Conservation (phyloP, 192 early-diverging fungal genomes). For the Neocallimastix lanati region DNA sequence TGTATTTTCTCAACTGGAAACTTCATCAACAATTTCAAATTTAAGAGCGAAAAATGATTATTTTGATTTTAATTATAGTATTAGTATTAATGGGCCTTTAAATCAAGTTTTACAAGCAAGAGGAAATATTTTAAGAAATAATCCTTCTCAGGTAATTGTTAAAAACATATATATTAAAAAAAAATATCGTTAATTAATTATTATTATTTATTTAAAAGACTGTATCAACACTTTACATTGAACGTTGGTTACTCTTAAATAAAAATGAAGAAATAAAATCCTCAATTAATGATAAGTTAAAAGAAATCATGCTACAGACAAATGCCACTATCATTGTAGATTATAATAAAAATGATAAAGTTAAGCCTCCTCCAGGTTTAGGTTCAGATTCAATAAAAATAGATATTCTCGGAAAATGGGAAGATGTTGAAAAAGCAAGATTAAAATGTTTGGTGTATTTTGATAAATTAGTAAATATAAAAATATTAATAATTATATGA, state of each 20-base stretch:
- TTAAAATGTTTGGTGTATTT: slow-evolving; percentile 18
- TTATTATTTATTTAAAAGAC: no score
- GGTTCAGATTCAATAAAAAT: slow-evolving; percentile 21
- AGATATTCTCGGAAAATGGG: slow-evolving; percentile 26
- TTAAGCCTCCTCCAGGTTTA: slow-evolving; percentile 3
- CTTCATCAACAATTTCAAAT: neutral
- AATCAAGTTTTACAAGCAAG: slow-evolving; percentile 3
- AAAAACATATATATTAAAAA: slow-evolving; percentile 19
- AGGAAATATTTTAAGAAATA: slow-evolving; percentile 5
- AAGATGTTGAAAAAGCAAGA: slow-evolving; percentile 23
- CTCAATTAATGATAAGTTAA: slow-evolving; percentile 18
- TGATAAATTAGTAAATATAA: slow-evolving; percentile 24
- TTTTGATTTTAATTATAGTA: slow-evolving; percentile 7
- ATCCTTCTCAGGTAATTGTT: slow-evolving; percentile 10
- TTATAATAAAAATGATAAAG: slow-evolving; percentile 8
- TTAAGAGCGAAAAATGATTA: slow-evolving; percentile 1
- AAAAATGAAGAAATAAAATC: slow-evolving; percentile 25
- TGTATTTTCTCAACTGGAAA: neutral
- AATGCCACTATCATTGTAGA: slow-evolving; percentile 25
- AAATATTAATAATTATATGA: no score
- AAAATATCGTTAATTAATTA: no score
- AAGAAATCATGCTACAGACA: slow-evolving; percentile 20
- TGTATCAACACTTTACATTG: neutral
- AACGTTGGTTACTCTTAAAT: slow-evolving; percentile 18
- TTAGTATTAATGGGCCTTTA: slow-evolving; percentile 2